Evolutionary conservation across 2,329 filamentous ascomycete genomes (phyloP).

Genomic region (Diaporthe amygdali): DNA sequence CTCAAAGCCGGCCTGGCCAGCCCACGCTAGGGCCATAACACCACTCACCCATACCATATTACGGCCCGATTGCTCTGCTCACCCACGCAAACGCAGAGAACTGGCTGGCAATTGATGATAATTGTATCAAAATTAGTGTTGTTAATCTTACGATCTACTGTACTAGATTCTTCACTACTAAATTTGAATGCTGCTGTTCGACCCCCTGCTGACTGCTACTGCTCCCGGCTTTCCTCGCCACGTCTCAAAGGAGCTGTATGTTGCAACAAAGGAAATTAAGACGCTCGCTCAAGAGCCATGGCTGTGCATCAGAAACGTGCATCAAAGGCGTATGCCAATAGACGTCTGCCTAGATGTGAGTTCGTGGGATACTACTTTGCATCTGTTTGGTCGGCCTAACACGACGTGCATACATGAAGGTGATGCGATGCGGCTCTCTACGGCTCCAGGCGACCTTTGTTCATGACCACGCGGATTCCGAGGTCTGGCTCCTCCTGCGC

Average conservation of each 20-base stretch:
- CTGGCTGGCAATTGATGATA: neutral
- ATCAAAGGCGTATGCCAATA: neutral
- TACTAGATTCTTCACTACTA: neutral
- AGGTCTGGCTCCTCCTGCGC: neutral
- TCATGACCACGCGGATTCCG: neutral
- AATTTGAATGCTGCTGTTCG: neutral
- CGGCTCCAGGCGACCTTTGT: slow-evolving; percentile 7
- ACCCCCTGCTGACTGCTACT: neutral
- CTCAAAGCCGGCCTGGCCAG: slow-evolving; percentile 5
- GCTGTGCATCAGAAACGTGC: neutral
- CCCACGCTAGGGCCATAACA: slow-evolving; percentile 17
- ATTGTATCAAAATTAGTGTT: too few species aligned
- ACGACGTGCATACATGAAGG: neutral
- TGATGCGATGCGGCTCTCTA: neutral
- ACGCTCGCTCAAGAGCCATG: neutral
- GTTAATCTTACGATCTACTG: too few species aligned
- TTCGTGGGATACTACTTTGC: neutral
- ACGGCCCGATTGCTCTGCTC: neutral
- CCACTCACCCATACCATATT: neutral
- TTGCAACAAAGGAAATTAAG: neutral
- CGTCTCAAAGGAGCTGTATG: neutral
- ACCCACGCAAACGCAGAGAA: neutral
- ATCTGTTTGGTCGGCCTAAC: neutral
- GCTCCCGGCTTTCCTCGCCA: neutral
- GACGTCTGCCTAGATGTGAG: too few species aligned